Evolutionary conservation across 2,329 filamentous ascomycete species (phyloP), one percentile per base, ranked within the genome.

Genomic region (Colletotrichum euphorbiae): DNA sequence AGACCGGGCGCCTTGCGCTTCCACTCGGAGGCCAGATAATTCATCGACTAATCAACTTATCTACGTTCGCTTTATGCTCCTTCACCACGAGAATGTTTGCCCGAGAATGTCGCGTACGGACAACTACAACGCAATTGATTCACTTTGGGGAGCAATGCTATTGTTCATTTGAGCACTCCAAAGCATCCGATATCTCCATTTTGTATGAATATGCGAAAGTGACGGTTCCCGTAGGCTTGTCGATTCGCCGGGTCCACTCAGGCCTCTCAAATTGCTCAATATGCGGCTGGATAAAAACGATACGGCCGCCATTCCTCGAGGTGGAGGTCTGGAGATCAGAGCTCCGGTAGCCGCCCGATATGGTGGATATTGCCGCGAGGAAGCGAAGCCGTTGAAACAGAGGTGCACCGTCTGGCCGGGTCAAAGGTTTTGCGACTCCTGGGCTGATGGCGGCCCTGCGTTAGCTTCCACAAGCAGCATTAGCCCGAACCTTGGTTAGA

Each of bases 341-440:
- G 56, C 40, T 24, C 43, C 21, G 43, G 36, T 42, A 31, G 33
- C 17, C 24, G n/a, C 36, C 6, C 36, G 15, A 19, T 17, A 9
- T 13, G 17, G 51, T 57, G 63, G 58, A 38, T 38, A 45, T 55
- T 19, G 40, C 24, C 31, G 43, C 45, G 28, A 58, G 21, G 31
- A 57, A 59, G 65, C 31, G 52, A 65, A 54, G 65, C 52, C 61
- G 65, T 68, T 59, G 46, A 65, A 65, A 68, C 38, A 59, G 54
- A 42, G 36, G 54, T 21, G 65, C 65, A 57, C 60, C 65, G 61
- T 64, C 61, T 65, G 61, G 65, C 40, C 61, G 65, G 61, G 50
- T 59, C 61, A 36, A 50, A 48, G 58, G 38, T 65, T 54, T 40
- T 54, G 46, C 24, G 19, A 55, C 59, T 68, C 60, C 61, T 63